phyloP scores from a whole-genome alignment of 2,329 filamentous ascomycete genomes.

The Aureobasidium sp. region DNA sequence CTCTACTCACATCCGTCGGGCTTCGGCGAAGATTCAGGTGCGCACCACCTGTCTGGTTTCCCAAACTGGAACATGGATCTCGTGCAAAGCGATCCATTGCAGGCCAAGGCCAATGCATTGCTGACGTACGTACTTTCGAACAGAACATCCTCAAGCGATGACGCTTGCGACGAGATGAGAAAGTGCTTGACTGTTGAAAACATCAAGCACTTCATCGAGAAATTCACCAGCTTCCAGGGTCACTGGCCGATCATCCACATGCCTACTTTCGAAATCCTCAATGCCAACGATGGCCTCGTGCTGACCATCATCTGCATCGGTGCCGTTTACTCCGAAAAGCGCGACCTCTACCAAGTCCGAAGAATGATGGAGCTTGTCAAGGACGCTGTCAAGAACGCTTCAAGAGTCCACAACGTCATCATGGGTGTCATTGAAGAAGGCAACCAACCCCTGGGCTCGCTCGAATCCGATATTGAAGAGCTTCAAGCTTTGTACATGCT shows the following conservation, averaged over 20 bases:
- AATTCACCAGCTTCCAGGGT: constrained; percentile 63
- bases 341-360: constrained; percentile 52
- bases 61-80: constrained; percentile 34
- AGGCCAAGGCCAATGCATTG: constrained; percentile 36
- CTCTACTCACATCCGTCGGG: constrained; percentile 38
- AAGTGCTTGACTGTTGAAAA: constrained; percentile 57
- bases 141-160: constrained; percentile 14
- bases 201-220: constrained; percentile 60
- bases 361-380: constrained; percentile 59
- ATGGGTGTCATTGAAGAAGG: constrained; percentile 32
- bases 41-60: constrained; percentile 27
- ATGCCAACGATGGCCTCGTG: constrained; percentile 58
- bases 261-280: constrained; percentile 58
- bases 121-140: constrained; percentile 31
- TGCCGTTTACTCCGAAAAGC: constrained; percentile 61
- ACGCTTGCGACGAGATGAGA: constrained; percentile 16
- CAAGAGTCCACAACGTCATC: constrained; percentile 40
- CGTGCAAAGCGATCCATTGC: constrained; percentile 31
- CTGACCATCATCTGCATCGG: constrained; percentile 64
- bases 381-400: constrained; percentile 49
- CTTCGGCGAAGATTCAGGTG: constrained; percentile 18
- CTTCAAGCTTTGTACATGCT: constrained; percentile 58
- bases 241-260: constrained; percentile 67
- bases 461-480: constrained; percentile 48
- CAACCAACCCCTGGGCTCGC: constrained; percentile 30